These are phyloP conservation scores for Penicillium sp. DNA, from an alignment of 2,329 filamentous ascomycete genomes.

Conservation along the genomic window DNA sequence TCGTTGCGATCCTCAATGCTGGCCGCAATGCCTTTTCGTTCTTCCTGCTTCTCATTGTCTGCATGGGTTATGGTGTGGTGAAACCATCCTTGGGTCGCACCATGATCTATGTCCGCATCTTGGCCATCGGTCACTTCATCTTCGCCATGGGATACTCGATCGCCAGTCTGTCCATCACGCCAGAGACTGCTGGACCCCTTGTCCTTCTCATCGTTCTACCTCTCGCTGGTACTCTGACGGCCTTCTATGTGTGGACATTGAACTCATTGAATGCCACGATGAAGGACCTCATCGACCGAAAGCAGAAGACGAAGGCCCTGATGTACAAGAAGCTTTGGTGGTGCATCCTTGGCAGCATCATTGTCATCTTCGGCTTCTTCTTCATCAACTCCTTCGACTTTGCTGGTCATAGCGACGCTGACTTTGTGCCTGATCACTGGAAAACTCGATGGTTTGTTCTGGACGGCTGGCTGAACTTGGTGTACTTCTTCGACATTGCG, in stretches of 20 bases:
- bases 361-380: slow-evolving; percentile 97
- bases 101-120: slow-evolving; percentile 87
- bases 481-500: slow-evolving; percentile 88
- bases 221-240: slow-evolving; percentile 83
- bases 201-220: slow-evolving; percentile 91
- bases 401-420: slow-evolving; percentile 72
- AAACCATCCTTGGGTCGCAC: slow-evolving; percentile 86
- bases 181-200: slow-evolving; percentile 81
- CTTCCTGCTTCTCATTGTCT: slow-evolving; percentile 94
- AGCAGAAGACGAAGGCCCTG: slow-evolving; percentile 83
- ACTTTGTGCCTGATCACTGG: slow-evolving; percentile 96
- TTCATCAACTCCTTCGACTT: slow-evolving; percentile 98
- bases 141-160: slow-evolving; percentile 93
- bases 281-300: slow-evolving; percentile 90
- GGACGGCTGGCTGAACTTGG: slow-evolving; percentile 93
- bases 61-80: slow-evolving; percentile 98
- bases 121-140: slow-evolving; percentile 87
- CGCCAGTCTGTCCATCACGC: slow-evolving; percentile 79
- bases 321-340: slow-evolving; percentile 99
- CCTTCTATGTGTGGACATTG: slow-evolving; percentile 97
- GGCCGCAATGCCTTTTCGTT: slow-evolving; percentile 96
- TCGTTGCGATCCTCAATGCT: slow-evolving; percentile 90
- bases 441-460: slow-evolving; percentile 95
- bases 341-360: slow-evolving; percentile 85
- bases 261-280: slow-evolving; percentile 92